phyloP scores from a whole-genome alignment of 164 flowering plant genomes.

The Umbilicus rupestris region DNA sequence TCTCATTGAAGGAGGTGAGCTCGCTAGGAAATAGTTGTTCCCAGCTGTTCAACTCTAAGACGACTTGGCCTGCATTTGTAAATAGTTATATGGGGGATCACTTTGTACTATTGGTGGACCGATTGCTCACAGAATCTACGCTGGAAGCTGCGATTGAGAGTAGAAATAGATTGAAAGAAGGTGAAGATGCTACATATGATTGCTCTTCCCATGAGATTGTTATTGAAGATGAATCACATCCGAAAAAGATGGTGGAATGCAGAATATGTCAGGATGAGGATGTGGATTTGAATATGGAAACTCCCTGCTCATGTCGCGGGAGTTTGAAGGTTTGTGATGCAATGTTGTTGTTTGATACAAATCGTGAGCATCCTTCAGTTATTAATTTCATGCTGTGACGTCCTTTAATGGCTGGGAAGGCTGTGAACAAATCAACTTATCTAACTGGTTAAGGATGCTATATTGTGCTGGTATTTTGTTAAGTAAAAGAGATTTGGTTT shows the following conservation, averaged over 20 bases:
- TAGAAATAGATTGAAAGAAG: constrained; percentile 26
- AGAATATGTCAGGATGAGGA: constrained; percentile 73
- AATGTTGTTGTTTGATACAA: neutral
- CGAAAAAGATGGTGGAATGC: constrained; percentile 48
- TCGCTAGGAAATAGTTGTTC: no score
- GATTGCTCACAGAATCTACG: constrained; percentile 60
- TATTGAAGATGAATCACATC: constrained; percentile 15
- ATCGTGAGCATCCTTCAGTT: neutral
- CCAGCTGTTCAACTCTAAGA: no score
- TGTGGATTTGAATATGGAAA: constrained; percentile 49
- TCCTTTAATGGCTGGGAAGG: no score
- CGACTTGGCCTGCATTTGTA: neutral
- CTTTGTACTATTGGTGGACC: constrained; percentile 56
- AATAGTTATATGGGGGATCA: constrained; percentile 76
- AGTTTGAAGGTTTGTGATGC: constrained; percentile 49
- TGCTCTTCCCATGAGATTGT: constrained; percentile 16
- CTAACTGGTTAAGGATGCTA: no score
- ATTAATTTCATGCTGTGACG: no score
- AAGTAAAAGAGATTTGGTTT: no score
- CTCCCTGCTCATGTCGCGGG: constrained; percentile 67
- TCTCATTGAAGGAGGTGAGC: no score
- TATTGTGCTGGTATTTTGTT: no score
- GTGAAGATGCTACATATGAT: constrained; percentile 15
- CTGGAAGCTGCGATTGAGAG: constrained; percentile 54
- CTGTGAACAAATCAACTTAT: no score